Evolutionary conservation across 306 rosid genomes (phyloP).

Genomic region (Castanea sativa): DNA sequence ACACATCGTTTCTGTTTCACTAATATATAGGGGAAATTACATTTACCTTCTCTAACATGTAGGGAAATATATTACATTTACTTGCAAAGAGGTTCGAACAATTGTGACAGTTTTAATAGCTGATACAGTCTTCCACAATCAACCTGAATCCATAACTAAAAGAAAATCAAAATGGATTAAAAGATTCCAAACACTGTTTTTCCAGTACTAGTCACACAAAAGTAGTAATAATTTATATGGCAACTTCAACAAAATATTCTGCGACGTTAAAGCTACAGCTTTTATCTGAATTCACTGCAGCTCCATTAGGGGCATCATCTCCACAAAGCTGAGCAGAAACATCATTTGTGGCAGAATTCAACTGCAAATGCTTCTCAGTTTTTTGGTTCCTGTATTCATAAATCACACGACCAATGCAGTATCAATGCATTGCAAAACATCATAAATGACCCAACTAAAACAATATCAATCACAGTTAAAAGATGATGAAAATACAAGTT

Average conservation of each 20-base stretch:
- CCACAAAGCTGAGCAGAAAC: conserved; percentile 39
- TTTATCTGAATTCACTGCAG: conserved; percentile 31
- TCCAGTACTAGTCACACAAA: neutral
- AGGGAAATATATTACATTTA: neutral
- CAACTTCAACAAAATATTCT: conserved; percentile 4
- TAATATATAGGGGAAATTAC: no score
- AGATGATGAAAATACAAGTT: neutral
- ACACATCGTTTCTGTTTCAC: no score
- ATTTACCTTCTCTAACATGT: neutral
- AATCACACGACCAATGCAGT: neutral
- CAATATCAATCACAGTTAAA: neutral
- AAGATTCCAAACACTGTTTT: neutral
- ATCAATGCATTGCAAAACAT: neutral
- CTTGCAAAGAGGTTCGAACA: neutral
- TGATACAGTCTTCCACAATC: neutral
- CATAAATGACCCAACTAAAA: neutral
- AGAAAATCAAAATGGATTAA: neutral
- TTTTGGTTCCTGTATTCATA: conserved; percentile 41
- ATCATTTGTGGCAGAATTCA: conserved; percentile 55
- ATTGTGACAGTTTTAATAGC: neutral
- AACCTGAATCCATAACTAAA: neutral
- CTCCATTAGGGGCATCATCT: conserved; percentile 29
- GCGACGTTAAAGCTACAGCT: conserved; percentile 29
- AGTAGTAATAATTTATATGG: neutral
- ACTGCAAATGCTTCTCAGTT: conserved; percentile 51